These are phyloP conservation scores for Fusarium avenaceum DNA, from an alignment of 2,329 filamentous ascomycete species.

Conservation along the genomic window DNA sequence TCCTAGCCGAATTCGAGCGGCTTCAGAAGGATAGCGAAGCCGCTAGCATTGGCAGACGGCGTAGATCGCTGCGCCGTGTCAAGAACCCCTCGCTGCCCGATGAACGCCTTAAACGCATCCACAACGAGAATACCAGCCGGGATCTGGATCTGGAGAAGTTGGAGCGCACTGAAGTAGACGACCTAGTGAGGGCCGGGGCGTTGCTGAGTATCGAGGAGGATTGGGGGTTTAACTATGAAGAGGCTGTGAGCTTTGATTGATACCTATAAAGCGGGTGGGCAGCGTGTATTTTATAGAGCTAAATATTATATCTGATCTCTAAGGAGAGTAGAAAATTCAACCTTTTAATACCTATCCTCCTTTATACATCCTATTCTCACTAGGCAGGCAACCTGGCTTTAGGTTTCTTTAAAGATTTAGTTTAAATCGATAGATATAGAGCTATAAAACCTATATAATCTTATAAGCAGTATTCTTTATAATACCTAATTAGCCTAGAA, in stretches of 20 bases:
- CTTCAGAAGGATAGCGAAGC: slow-evolving; percentile 60
- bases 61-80: slow-evolving; percentile 48
- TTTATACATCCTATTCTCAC: too few species aligned
- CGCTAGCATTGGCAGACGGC: slow-evolving; percentile 44
- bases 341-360: too few species aligned
- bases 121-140: slow-evolving; percentile 46
- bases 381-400: too few species aligned
- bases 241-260: slow-evolving; percentile 34
- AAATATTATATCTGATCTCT: neutral
- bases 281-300: neutral
- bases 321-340: neutral
- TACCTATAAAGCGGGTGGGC: neutral
- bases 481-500: too few species aligned
- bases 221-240: slow-evolving; percentile 55
- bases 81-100: slow-evolving; percentile 34
- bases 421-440: too few species aligned
- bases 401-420: too few species aligned
- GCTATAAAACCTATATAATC: too few species aligned
- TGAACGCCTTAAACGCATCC: slow-evolving; percentile 23
- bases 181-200: slow-evolving; percentile 47
- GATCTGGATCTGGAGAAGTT: slow-evolving; percentile 51
- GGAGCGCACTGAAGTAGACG: slow-evolving; percentile 30
- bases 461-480: too few species aligned
- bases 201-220: slow-evolving; percentile 52
- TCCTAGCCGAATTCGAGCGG: slow-evolving; percentile 60